These are phyloP conservation scores for Yarrowia yakushimensis DNA, from an alignment of 805 yeast genomes.

Conservation along the genomic window DNA sequence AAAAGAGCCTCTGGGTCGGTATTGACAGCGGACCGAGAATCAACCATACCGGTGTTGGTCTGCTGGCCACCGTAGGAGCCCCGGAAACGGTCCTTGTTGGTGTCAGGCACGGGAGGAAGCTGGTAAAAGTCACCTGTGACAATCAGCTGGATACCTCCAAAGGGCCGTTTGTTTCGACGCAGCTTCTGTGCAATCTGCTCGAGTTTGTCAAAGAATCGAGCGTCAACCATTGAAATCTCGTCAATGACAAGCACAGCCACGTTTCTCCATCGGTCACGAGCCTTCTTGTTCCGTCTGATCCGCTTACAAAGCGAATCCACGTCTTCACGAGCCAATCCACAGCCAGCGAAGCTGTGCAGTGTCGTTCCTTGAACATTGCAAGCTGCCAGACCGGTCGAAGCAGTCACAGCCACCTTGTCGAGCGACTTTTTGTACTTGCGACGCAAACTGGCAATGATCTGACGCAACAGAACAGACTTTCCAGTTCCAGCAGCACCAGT, in stretches of 20 bases:
- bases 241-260: conserved; percentile 77
- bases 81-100: not conserved
- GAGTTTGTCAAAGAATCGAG: conserved; percentile 67
- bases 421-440: conserved; percentile 43
- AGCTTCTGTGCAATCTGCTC: conserved; percentile 61
- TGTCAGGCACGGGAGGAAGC: conserved; percentile 73
- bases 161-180: conserved; percentile 54
- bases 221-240: conserved; percentile 94
- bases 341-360: conserved; percentile 77
- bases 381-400: conserved; percentile 96
- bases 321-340: conserved; percentile 68
- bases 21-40: not conserved
- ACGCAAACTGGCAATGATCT: conserved; percentile 55
- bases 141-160: conserved; percentile 91
- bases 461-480: conserved; percentile 78
- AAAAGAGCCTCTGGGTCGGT: conserved; percentile 43
- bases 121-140: conserved; percentile 96
- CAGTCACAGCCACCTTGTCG: conserved; percentile 75
- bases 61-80: not conserved
- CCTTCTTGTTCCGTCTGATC: conserved; percentile 47
- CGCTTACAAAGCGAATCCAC: conserved; percentile 46
- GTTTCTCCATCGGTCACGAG: conserved; percentile 57
- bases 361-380: conserved; percentile 90
- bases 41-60: conserved; percentile 10
- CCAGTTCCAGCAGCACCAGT: conserved; percentile 99